These are phyloP conservation scores for Fraxinus latifolia DNA, from an alignment of 305 asterid genomes.

Conservation along the genomic window DNA sequence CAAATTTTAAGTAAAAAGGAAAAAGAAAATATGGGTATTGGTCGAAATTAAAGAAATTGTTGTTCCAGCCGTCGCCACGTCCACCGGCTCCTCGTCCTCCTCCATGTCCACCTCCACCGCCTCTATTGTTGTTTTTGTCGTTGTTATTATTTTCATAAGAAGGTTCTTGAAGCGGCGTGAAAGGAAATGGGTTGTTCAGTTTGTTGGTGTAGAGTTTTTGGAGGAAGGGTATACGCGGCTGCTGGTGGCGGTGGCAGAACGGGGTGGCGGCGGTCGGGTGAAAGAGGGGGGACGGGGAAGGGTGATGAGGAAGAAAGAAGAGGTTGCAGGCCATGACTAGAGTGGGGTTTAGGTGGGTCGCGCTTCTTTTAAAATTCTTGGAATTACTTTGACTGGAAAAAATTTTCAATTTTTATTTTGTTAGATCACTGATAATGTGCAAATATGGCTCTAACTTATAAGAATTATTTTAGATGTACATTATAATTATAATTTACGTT, in stretches of 20 bases:
- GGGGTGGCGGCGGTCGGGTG: conserved; percentile 15
- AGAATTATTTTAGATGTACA: too few species aligned
- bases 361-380: background rate
- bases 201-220: conserved; percentile 15
- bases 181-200: conserved; percentile 17
- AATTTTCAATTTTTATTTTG: too few species aligned
- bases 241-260: conserved; percentile 7
- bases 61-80: conserved; percentile 23
- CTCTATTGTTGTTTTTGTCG: background rate
- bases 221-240: background rate
- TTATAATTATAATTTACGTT: too few species aligned
- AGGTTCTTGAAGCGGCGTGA: conserved; percentile 24
- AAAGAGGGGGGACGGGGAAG: conserved; percentile 15
- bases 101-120: conserved; percentile 20
- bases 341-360: conserved; percentile 4
- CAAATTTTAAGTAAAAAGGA: conserved; percentile 20
- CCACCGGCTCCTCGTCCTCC: conserved; percentile 28
- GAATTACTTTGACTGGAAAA: background rate
- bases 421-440: too few species aligned
- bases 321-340: conserved; percentile 41
- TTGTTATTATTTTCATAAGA: background rate
- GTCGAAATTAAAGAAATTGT: conserved; percentile 29
- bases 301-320: conserved; percentile 19
- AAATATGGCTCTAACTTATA: too few species aligned
- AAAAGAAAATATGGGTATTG: conserved; percentile 22